Percentiles rank a stretch among this genome's conserved stretches.
Conservation (phyloP, 2,329 filamentous ascomycete genomes). For the Penicillium sp. region DNA sequence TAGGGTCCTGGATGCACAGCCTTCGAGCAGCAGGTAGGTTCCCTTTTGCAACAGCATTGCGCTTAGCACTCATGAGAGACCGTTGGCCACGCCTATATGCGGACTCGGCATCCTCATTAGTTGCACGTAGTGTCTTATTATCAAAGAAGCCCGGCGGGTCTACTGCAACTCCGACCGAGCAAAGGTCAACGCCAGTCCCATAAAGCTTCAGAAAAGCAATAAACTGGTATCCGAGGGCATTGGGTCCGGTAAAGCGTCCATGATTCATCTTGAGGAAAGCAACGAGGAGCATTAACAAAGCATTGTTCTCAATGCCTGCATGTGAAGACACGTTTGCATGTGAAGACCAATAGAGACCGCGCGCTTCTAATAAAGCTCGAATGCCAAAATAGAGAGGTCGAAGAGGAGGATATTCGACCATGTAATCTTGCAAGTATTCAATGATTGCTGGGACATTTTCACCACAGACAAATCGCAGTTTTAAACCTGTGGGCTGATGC, state of each 20-base stretch:
- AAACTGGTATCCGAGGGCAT: constrained; percentile 43
- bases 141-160: constrained; percentile 45
- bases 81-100: constrained; percentile 38
- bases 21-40: constrained; percentile 32
- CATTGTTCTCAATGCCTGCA: constrained; percentile 50
- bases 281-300: constrained; percentile 55
- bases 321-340: no score
- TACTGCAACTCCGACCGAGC: constrained; percentile 47
- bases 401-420: constrained; percentile 49
- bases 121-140: constrained; percentile 12
- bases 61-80: constrained; percentile 34
- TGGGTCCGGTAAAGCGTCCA: constrained; percentile 25
- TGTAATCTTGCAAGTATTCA: constrained; percentile 45
- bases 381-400: constrained; percentile 48
- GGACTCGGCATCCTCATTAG: constrained; percentile 10
- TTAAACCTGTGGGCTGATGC: constrained; percentile 48
- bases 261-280: constrained; percentile 49
- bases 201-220: constrained; percentile 51
- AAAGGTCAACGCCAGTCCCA: constrained; percentile 42
- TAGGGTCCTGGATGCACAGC: constrained; percentile 57
- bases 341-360: constrained; percentile 43
- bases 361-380: constrained; percentile 49
- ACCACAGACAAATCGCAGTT: constrained; percentile 50
- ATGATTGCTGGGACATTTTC: constrained; percentile 39
- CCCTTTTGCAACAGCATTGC: constrained; percentile 30